These are phyloP conservation scores for Acacia acuminata DNA, from an alignment of 306 rosid species.

Conservation along the genomic window DNA sequence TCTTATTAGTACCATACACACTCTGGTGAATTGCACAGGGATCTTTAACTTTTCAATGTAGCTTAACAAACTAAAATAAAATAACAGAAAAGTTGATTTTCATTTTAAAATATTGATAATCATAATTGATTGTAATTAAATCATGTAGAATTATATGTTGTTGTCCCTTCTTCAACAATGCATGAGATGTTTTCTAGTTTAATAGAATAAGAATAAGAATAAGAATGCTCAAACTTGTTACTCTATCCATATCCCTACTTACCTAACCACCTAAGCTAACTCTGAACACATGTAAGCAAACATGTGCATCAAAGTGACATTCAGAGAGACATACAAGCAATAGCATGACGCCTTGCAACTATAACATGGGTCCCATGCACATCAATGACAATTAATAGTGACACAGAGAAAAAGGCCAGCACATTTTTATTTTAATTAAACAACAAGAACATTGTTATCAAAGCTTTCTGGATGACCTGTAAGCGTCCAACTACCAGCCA, in stretches of 20 bases:
- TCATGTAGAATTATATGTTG: background rate
- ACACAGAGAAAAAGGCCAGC: accelerated
- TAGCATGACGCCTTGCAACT: no score
- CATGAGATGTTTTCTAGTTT: background rate
- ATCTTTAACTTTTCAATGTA: background rate
- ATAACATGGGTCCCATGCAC: no score
- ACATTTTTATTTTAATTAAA: no score
- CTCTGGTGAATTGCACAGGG: background rate
- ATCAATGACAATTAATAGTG: no score
- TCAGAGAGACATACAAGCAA: no score
- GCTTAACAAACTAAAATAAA: background rate
- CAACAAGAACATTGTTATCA: no score
- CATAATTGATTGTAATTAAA: background rate
- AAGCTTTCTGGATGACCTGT: no score
- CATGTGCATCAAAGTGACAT: no score
- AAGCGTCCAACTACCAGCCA: no score
- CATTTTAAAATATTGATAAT: background rate
- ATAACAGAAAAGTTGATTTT: background rate
- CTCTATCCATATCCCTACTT: background rate
- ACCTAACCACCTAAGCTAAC: no score
- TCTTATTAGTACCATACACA: background rate
- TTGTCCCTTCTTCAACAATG: background rate
- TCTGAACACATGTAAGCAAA: no score
- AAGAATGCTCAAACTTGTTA: background rate
- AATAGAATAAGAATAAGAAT: background rate